A percentile compares a stretch with the other conserved stretches of the same genome.
phyloP scores from a whole-genome alignment of 2,329 filamentous ascomycete genomes.

The Rutstroemia sp. region DNA sequence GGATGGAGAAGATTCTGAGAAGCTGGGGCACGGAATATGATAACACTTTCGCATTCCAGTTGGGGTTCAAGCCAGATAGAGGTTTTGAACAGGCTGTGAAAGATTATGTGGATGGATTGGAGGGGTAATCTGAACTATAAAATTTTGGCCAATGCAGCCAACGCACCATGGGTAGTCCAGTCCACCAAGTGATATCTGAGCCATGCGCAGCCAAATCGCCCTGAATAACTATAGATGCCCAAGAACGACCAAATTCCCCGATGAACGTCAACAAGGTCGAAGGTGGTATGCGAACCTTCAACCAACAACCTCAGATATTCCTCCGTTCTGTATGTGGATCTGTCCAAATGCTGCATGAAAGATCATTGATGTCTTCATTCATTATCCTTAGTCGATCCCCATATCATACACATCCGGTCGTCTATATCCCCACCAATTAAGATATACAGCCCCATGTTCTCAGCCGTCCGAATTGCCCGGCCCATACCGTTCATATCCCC shows the following conservation, averaged over 20 bases:
- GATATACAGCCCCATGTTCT: neutral
- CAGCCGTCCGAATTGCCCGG: neutral
- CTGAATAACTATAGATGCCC: too few relatives aligned
- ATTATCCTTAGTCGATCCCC: neutral
- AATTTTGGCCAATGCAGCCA: too few relatives aligned
- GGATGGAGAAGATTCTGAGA: constrained; percentile 48
- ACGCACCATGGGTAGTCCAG: too few relatives aligned
- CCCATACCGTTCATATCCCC: neutral
- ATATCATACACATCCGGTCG: neutral
- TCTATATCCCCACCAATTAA: neutral
- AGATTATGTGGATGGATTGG: constrained; percentile 37
- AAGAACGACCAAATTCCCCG: too few relatives aligned
- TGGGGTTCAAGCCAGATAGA: constrained; percentile 45
- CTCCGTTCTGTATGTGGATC: too few relatives aligned
- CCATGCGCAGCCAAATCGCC: too few relatives aligned
- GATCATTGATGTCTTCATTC: neutral
- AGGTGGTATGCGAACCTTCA: too few relatives aligned
- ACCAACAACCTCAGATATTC: too few relatives aligned
- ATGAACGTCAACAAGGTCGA: too few relatives aligned
- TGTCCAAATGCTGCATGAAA: neutral
- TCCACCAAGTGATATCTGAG: too few relatives aligned
- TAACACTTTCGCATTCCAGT: constrained; percentile 39
- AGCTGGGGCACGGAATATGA: constrained; percentile 54
- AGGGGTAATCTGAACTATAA: neutral
- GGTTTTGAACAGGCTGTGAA: constrained; percentile 47